Percentiles rank a stretch among this genome's conserved stretches.
Evolutionary conservation across 2,329 filamentous ascomycete genomes (phyloP).

Genomic region (Diplodia scrobiculata): DNA sequence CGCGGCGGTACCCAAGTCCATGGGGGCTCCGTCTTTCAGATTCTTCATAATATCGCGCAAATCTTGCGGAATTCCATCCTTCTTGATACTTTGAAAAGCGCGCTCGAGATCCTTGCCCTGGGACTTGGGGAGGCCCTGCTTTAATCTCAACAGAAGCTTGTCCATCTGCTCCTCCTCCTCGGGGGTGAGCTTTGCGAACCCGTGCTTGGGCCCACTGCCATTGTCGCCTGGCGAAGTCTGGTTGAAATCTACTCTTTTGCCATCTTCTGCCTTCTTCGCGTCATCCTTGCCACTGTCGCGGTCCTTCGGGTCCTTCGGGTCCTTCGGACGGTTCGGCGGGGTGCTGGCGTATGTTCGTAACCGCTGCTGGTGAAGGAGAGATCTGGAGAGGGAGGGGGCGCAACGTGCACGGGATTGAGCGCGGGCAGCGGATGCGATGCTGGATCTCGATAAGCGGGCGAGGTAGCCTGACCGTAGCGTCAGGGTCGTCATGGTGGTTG

Average conservation of each 20-base stretch:
- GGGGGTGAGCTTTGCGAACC: constrained; percentile 52
- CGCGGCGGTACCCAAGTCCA: constrained; percentile 60
- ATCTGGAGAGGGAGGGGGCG: constrained; percentile 48
- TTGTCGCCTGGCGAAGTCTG: constrained; percentile 36
- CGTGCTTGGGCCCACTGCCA: constrained; percentile 36
- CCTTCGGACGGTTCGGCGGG: constrained; percentile 38
- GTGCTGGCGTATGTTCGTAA: constrained; percentile 49
- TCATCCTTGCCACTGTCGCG: constrained; percentile 29
- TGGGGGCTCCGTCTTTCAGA: constrained; percentile 51
- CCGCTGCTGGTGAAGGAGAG: constrained; percentile 49
- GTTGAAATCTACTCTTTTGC: constrained; percentile 36
- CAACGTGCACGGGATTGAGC: constrained; percentile 36
- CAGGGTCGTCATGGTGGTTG: constrained; percentile 64
- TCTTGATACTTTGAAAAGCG: constrained; percentile 64
- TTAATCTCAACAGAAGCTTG: constrained; percentile 58
- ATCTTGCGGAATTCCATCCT: constrained; percentile 69
- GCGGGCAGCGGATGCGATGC: constrained; percentile 52
- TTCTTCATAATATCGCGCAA: constrained; percentile 62
- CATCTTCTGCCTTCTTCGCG: constrained; percentile 39
- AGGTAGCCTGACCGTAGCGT: constrained; percentile 68
- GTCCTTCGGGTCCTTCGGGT: constrained; percentile 29
- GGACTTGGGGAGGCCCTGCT: constrained; percentile 62
- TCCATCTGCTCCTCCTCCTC: constrained; percentile 63
- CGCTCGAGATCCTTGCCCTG: constrained; percentile 63
- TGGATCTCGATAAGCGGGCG: constrained; percentile 62